Base-by-base conservation (phyloP, 1,284 basidiomycete genomes). In the Prillingera fragicola region DNA sequence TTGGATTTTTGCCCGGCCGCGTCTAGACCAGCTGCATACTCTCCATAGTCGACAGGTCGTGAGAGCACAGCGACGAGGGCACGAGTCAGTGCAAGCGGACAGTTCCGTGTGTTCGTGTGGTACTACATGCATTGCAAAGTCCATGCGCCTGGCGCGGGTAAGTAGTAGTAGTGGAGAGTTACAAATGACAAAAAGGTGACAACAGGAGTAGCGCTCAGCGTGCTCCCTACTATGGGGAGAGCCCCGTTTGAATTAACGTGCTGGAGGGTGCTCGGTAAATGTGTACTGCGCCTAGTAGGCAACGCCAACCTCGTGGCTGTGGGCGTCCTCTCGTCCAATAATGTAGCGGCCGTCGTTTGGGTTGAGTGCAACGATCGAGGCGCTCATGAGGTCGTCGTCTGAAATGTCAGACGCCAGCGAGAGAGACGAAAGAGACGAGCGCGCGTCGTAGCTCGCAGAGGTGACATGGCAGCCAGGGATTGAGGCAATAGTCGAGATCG, bases 371-470 rank as follows among this genome's bases (percentile, higher is more conserved):
- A 67, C 62, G 34, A 69, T 63, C 40, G 59, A 60, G 4, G 65
- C 67, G 7, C 59, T 64, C 38, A 57, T 51, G 8, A 62, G 53
- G 46, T 65, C 64, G 25, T 67, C 67, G 44, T 67, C 65, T 10
- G 19, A 21, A 24, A 55, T 50, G 32, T 62, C 65, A 18, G 55
- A 60, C 1, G 47, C 48, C 28, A 54, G 21, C 15, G 54, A 57
- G 19, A 60, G 52, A 18, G 42, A 10, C 21, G 27, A 36, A 9
- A 37, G 17, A 19, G 26, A 32, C 39, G 43, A 39, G n/a, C n/a
- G n/a, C n/a, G n/a, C n/a, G n/a, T n/a, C n/a, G n/a, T n/a, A n/a
- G n/a, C n/a, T 33, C 32, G n/a, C 32, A 8, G 17, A 13, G 9
- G n/a, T 15, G 7, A 13, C 32, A 15, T 33, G 14, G n/a, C n/a